These are phyloP conservation scores for Fusarium pseudonygamai DNA, from an alignment of 2,329 filamentous ascomycete species.

Conservation along the genomic window DNA sequence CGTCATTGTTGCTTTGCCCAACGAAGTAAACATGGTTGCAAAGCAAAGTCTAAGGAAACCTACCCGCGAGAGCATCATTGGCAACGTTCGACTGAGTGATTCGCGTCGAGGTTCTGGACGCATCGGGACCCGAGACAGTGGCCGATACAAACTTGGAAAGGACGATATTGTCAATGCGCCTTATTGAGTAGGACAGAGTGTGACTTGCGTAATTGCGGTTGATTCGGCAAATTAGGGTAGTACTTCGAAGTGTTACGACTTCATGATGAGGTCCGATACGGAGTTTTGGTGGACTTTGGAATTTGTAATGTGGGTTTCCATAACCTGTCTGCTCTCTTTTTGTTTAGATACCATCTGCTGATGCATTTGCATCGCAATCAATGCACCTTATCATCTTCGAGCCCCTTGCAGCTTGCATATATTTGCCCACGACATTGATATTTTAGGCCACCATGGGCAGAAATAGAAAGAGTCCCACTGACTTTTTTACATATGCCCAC, in stretches of 20 bases:
- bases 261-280: conserved; percentile 22
- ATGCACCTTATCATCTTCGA: conserved; percentile 10
- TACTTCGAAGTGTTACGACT: not conserved
- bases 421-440: not conserved
- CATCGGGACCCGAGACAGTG: conserved; percentile 63
- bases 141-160: conserved; percentile 77
- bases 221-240: not conserved
- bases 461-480: not conserved
- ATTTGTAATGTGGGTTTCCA: conserved; percentile 17
- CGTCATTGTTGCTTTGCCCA: conserved; percentile 94
- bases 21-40: conserved; percentile 97
- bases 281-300: conserved; percentile 39
- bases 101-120: conserved; percentile 61
- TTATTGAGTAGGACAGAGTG: conserved; percentile 54
- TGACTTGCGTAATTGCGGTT: not conserved
- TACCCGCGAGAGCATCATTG: conserved; percentile 91
- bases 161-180: conserved; percentile 85
- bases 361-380: conserved; percentile 26
- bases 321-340: conserved; percentile 34
- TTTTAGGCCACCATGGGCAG: not conserved
- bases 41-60: conserved; percentile 86
- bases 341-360: conserved; percentile 42
- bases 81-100: conserved; percentile 60
- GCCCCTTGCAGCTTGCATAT: not conserved
- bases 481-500: not conserved